Evolutionary conservation across 2,329 filamentous ascomycete genomes (phyloP).

Genomic region (Diaporthe nobilis): DNA sequence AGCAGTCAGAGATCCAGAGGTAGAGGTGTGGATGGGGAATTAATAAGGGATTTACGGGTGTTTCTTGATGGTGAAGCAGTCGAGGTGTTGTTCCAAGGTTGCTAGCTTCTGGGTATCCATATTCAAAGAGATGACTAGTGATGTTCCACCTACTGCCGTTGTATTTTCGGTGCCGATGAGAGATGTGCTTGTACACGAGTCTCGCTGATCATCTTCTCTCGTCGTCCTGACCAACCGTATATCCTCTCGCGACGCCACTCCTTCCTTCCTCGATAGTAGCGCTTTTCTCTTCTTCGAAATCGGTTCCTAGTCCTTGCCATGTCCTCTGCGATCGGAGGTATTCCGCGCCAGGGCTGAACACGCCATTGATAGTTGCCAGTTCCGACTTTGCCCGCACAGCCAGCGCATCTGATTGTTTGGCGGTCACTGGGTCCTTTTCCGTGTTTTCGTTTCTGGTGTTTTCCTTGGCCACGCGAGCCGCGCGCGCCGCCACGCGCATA

Average conservation of each 20-base stretch:
- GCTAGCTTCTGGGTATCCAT: constrained; percentile 24
- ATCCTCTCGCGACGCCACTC: constrained; percentile 89
- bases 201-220: constrained; percentile 35
- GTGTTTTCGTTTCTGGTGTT: constrained; percentile 26
- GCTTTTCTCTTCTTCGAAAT: constrained; percentile 77
- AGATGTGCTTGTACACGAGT: neutral
- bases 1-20: constrained; percentile 27
- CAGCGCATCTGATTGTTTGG: constrained; percentile 64
- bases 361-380: constrained; percentile 84
- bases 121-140: constrained; percentile 15
- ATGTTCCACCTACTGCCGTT: constrained; percentile 10
- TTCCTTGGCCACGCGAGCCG: constrained; percentile 41
- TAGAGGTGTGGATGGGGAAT: neutral
- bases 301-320: constrained; percentile 92
- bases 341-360: constrained; percentile 92
- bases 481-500: constrained; percentile 67
- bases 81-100: neutral
- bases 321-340: constrained; percentile 85
- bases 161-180: neutral
- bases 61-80: neutral
- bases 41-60: neutral
- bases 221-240: constrained; percentile 76
- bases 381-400: constrained; percentile 72
- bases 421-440: constrained; percentile 40
- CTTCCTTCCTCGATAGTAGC: constrained; percentile 87